These are phyloP conservation scores for Thalia dealbata DNA, from an alignment of 176 grass and related monocot genomes.

Conservation along the genomic window DNA sequence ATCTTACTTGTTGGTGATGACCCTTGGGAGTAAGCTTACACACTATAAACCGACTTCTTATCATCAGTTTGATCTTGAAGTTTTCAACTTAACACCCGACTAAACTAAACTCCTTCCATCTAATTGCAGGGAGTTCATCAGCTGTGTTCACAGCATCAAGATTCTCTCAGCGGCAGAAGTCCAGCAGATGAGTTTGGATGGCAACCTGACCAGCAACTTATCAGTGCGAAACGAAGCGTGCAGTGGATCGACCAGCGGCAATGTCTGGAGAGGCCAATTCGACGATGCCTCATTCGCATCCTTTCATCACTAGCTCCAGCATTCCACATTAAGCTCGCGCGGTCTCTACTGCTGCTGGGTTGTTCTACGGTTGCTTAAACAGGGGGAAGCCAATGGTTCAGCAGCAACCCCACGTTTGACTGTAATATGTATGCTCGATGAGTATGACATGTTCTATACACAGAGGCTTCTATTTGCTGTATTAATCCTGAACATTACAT, in stretches of 20 bases:
- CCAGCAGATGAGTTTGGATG: conserved; percentile 97
- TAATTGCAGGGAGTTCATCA: conserved; percentile 73
- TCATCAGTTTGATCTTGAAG: background rate
- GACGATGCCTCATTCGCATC: conserved; percentile 38
- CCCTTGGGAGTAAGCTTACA: conserved; percentile 94
- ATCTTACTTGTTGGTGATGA: conserved; percentile 92
- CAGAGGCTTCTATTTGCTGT: background rate
- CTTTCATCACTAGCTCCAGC: conserved; percentile 25
- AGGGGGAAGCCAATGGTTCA: background rate
- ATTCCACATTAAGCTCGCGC: background rate
- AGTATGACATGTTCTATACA: background rate
- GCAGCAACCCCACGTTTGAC: background rate
- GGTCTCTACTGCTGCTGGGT: background rate
- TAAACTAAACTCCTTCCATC: conserved; percentile 1
- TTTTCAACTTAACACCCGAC: too few relatives aligned
- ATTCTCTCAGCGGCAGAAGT: conserved; percentile 88
- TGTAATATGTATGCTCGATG: too few relatives aligned
- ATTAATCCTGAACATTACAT: background rate
- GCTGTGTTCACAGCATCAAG: conserved; percentile 95
- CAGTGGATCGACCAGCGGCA: conserved; percentile 75
- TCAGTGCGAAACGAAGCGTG: conserved; percentile 68
- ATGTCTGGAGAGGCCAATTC: conserved; percentile 54
- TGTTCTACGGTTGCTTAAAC: background rate
- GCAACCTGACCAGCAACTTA: conserved; percentile 53
- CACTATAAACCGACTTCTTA: conserved; percentile 6